Conservation (phyloP, 108 stramenopile species). For the Seminavis robusta region DNA sequence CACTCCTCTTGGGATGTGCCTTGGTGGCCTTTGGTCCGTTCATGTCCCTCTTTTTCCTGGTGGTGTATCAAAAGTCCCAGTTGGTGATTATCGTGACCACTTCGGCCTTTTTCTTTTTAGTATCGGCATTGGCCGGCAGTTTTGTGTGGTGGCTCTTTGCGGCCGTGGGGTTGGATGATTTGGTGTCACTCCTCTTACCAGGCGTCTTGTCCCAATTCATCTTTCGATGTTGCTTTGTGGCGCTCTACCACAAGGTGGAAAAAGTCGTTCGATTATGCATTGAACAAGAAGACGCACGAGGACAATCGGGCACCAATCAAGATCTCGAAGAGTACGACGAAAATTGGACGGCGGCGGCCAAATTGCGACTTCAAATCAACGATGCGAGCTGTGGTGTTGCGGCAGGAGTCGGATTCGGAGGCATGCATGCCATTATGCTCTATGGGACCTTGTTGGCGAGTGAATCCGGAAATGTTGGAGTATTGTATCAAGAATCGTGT, state of each 20-base stretch:
- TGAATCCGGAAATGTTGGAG: conserved; percentile 59
- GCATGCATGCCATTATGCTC: conserved; percentile 73
- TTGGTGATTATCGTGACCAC: conserved; percentile 68
- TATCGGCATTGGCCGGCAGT: conserved; percentile 42
- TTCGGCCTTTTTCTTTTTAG: conserved; percentile 67
- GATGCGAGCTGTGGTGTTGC: conserved; percentile 71
- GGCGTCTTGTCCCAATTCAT: conserved; percentile 61
- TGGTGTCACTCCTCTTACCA: conserved; percentile 49
- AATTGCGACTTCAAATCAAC: conserved; percentile 69
- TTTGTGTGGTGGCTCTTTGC: conserved; percentile 58
- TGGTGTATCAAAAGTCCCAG: conserved; percentile 71
- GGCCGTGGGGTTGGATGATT: conserved; percentile 24
- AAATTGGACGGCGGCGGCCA: conserved; percentile 50
- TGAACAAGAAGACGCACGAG: conserved; percentile 24
- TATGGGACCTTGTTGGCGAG: conserved; percentile 76
- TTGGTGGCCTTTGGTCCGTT: conserved; percentile 78
- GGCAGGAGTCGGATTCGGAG: conserved; percentile 77
- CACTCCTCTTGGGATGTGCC: conserved; percentile 55
- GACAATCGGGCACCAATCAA: conserved; percentile 11
- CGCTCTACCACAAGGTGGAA: conserved; percentile 71
- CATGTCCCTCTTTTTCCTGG: conserved; percentile 58
- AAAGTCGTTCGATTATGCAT: conserved; percentile 64
- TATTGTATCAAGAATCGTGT: conserved; percentile 72
- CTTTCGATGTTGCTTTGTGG: conserved; percentile 55
- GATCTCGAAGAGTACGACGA: neutral